Percentiles rank a stretch among this genome's conserved stretches.
phyloP scores from a whole-genome alignment of 176 grass and related monocot species.

The bread wheat (Triticum aestivum) region IWGSC_CS_RefSeq_v2.1 NC_057814.1:605906277-605906776 shows the following conservation, averaged over 20 bases:
- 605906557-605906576: too few species aligned
- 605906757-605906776: too few species aligned
- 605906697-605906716: not conserved
- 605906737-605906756: too few species aligned
- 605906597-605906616: too few species aligned
- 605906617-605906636: too few species aligned
- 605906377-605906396: not conserved
- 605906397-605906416: conserved; percentile 18
- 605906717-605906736: not conserved
- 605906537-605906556: too few species aligned
- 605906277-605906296: not conserved
- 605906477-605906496: not conserved
- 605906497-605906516: too few species aligned
- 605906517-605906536: too few species aligned
- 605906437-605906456: not conserved
- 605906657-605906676: not conserved
- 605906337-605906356: not conserved
- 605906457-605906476: not conserved
- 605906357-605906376: not conserved
- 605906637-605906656: not conserved
- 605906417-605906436: not conserved
- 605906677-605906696: not conserved
- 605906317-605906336: not conserved
- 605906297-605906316: not conserved
- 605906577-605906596: too few species aligned